Evolutionary conservation across 2,329 filamentous ascomycete genomes (phyloP).

Genomic region (Epichloe hybrida): DNA sequence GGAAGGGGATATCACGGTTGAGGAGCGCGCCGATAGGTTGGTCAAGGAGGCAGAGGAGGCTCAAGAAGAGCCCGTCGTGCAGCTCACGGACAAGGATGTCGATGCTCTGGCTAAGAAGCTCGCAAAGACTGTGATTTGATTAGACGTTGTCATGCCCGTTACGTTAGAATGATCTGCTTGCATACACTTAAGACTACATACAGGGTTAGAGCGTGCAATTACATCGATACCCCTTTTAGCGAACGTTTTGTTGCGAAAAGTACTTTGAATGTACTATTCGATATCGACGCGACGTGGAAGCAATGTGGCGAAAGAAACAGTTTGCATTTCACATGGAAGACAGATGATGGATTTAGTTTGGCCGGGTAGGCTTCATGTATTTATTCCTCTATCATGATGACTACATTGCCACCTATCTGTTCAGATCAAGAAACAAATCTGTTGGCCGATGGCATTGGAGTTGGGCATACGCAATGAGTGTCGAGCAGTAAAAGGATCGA

Average conservation of each 20-base stretch:
- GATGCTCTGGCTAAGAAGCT: constrained; percentile 67
- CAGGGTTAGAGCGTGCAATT: constrained; percentile 12
- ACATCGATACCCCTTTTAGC: constrained; percentile 17
- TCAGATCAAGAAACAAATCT: no score
- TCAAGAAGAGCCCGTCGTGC: constrained; percentile 59
- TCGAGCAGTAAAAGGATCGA: background rate
- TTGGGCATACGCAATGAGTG: background rate
- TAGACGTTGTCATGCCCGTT: background rate
- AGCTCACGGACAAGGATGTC: constrained; percentile 62
- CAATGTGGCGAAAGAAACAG: no score
- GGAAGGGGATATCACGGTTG: constrained; percentile 46
- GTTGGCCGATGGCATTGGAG: no score
- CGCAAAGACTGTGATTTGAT: constrained; percentile 51
- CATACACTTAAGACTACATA: constrained; percentile 6
- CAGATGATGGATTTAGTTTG: no score
- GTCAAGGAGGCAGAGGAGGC: constrained; percentile 57
- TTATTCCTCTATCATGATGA: no score
- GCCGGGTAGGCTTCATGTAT: no score
- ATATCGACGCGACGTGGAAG: no score
- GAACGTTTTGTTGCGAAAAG: background rate
- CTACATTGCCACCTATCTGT: no score
- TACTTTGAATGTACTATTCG: background rate
- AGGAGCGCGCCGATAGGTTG: constrained; percentile 56
- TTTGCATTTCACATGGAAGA: no score
- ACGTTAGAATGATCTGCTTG: background rate